Evolutionary conservation across 306 rosid species (phyloP).

Genomic region (Sechiopsis laciniata): DNA sequence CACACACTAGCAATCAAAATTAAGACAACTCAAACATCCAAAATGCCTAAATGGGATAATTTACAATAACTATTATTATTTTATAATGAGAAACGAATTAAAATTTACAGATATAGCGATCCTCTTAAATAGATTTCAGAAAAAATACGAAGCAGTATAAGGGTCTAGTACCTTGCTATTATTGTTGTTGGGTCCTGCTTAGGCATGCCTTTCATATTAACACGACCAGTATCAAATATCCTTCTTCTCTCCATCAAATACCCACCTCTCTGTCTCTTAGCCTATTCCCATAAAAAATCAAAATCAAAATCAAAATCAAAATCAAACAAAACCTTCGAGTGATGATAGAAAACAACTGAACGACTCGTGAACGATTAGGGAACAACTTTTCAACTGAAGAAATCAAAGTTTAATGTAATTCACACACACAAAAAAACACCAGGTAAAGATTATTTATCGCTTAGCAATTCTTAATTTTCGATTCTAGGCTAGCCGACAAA

Average conservation of each 20-base stretch:
- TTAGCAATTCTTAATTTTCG: not conserved
- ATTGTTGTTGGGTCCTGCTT: constrained; percentile 11
- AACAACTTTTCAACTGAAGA: not conserved
- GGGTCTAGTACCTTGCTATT: constrained; percentile 22
- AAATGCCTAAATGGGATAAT: not conserved
- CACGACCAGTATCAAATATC: not conserved
- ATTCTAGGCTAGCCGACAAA: not conserved
- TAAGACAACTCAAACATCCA: not conserved
- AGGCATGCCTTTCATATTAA: not conserved
- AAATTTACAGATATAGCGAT: not conserved
- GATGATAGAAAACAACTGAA: not conserved
- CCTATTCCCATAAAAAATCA: not conserved
- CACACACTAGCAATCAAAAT: not conserved
- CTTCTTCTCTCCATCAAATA: constrained; percentile 22
- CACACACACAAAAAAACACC: not conserved
- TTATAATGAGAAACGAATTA: too few relatives aligned
- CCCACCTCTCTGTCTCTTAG: constrained; percentile 24
- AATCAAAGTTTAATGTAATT: not conserved
- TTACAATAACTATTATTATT: too few relatives aligned
- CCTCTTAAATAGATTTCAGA: not conserved
- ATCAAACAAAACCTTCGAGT: not conserved
- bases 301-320: not conserved
- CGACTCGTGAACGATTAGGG: not conserved
- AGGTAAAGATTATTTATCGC: not conserved
- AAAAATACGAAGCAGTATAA: constrained; percentile 1